Evolutionary conservation across 352 stramenopile species (phyloP).

Genomic region (Phytophthora meadii): DNA sequence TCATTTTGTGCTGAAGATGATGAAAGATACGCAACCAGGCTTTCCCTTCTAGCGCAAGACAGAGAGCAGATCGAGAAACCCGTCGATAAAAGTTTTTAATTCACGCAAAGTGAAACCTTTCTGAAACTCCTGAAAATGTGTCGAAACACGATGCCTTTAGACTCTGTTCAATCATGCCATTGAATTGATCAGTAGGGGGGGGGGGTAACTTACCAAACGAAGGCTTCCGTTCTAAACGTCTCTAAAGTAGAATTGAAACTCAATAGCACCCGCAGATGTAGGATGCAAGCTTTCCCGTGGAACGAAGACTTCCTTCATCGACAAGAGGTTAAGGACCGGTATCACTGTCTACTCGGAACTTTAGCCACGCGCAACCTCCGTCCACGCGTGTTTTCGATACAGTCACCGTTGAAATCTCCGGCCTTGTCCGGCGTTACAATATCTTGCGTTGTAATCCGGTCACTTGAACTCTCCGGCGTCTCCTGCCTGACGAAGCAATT

Average conservation of each 20-base stretch:
- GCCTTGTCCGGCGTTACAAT: conserved; percentile 4
- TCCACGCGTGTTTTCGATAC: neutral
- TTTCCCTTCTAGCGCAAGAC: too few relatives aligned
- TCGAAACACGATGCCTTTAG: too few relatives aligned
- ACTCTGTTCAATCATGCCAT: neutral
- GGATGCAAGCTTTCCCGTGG: too few relatives aligned
- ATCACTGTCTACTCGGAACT: neutral
- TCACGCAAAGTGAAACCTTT: too few relatives aligned
- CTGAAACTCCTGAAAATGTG: too few relatives aligned
- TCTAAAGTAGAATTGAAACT: too few relatives aligned
- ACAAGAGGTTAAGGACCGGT: neutral
- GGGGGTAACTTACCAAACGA: too few relatives aligned
- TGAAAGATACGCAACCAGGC: too few relatives aligned
- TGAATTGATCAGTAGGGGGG: neutral
- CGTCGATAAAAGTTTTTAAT: too few relatives aligned
- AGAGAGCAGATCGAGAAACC: too few relatives aligned
- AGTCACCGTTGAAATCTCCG: neutral
- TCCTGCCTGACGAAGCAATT: neutral
- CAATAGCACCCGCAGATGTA: too few relatives aligned
- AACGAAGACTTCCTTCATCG: too few relatives aligned
- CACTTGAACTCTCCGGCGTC: neutral
- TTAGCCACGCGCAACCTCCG: neutral
- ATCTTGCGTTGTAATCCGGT: neutral
- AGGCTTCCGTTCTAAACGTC: neutral
- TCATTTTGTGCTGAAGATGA: neutral